Evolutionary conservation across 257 asterid genomes (phyloP), one percentile per base, ranked within the genome.

Genomic region (Euphrasia confusa): DNA sequence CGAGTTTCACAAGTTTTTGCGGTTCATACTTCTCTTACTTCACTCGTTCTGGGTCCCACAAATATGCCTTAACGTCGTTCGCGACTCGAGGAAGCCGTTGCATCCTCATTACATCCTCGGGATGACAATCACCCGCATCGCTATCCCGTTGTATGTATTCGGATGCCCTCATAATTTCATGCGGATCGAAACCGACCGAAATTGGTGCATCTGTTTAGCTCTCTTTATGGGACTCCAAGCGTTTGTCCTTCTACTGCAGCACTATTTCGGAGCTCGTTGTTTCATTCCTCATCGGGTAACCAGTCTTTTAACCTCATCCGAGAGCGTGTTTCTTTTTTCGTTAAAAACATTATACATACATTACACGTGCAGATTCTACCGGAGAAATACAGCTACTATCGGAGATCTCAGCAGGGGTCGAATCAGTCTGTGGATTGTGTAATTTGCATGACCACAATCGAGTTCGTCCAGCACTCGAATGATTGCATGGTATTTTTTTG

Each of bases 21-120:
- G 83, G 70, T 68, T 81, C 44, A 81, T 93, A 67, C 90, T 93
- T 60, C 84, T 93, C 74, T 84, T 93, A 15, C 77, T 89, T 33
- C 94, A 93, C 81, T 87, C 99, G 24, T 89, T 86, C 71, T 93
- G 99, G 99, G 78, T 93, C 54, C 97, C 97, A 5, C 99, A 93
- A 80, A 83, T 93, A 74, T 67, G 80, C 68, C 83, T 83, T 47
- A 93, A 90, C 40, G 79, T 89, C 32, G 74, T 83, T 47, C 93
- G 96, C 9, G 97, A 93, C 81, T 87, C 87, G 60, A 93, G 97
- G 70, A 93, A 93, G 69, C 95, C 99, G 7, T 63, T 93, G 77
- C 97, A 93, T 76, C 97, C 96, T 74, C 97, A 89, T 72, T 93
- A 87, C 61, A 83, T 93, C 58, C 58, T 92, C 15, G 99, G 99